Evolutionary conservation across 208 protist genomes (phyloP).

Genomic region (Acanthamoeba royreba): DNA sequence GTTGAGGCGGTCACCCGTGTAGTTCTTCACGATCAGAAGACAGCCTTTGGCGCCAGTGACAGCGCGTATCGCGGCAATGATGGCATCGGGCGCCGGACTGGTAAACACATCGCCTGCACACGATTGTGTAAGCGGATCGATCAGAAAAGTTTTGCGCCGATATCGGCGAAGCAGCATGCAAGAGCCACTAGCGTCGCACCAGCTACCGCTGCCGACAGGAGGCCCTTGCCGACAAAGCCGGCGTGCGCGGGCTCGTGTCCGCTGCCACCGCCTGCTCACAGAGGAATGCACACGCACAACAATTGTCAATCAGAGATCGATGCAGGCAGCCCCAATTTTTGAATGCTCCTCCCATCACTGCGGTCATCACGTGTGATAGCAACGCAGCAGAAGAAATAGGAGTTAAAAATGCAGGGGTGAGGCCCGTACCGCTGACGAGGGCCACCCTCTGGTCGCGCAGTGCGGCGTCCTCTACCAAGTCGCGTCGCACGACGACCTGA

Average conservation of each 20-base stretch:
- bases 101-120: conserved; percentile 80
- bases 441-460: background rate
- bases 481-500: conserved; percentile 16
- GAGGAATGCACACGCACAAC: conserved; percentile 55
- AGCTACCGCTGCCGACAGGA: conserved; percentile 87
- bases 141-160: background rate
- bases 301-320: too few relatives aligned
- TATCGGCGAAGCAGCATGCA: too few relatives aligned
- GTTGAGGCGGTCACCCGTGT: conserved; percentile 87
- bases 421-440: conserved; percentile 26
- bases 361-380: too few relatives aligned
- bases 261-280: conserved; percentile 82
- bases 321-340: too few relatives aligned
- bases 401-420: too few relatives aligned
- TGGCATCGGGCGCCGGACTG: conserved; percentile 78
- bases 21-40: conserved; percentile 90
- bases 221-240: conserved; percentile 84
- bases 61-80: conserved; percentile 83
- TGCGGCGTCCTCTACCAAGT: background rate
- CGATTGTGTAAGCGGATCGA: background rate
- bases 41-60: conserved; percentile 52
- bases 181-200: too few relatives aligned
- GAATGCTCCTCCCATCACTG: too few relatives aligned
- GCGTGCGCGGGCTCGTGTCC: conserved; percentile 89
- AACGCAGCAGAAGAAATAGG: too few relatives aligned